Conservation (phyloP, 192 early-diverging fungal species). For the Coemansia reversa region DNA sequence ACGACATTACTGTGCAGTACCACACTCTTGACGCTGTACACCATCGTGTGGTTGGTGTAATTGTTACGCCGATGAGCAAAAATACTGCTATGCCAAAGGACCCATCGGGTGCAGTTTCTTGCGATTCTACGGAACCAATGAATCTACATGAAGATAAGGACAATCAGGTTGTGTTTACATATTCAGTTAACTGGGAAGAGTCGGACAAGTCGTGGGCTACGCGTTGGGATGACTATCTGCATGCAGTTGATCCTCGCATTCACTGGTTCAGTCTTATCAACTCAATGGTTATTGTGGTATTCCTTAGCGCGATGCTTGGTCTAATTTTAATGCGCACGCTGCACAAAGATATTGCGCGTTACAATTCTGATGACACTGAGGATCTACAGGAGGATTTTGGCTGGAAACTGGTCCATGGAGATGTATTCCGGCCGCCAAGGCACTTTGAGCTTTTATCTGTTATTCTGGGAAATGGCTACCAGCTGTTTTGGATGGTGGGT, state of each 20-base stretch:
- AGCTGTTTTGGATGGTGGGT: conserved; percentile 72
- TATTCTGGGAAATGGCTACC: conserved; percentile 81
- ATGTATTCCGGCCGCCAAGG: conserved; percentile 91
- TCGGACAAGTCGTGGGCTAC: conserved; percentile 75
- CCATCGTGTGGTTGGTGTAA: conserved; percentile 85
- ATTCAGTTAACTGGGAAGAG: conserved; percentile 61
- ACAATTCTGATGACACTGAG: conserved; percentile 71
- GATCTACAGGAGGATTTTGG: conserved; percentile 92
- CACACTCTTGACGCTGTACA: conserved; percentile 66
- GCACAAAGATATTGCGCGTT: conserved; percentile 90
- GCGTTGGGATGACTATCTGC: conserved; percentile 84
- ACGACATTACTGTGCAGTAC: conserved; percentile 79
- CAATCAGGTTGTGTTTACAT: conserved; percentile 62
- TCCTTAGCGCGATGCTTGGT: conserved; percentile 88
- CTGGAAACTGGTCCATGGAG: conserved; percentile 97
- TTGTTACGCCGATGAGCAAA: conserved; percentile 71
- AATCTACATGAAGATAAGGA: conserved; percentile 50
- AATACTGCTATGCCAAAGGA: conserved; percentile 33
- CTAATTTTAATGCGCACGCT: conserved; percentile 87
- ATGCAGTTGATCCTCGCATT: conserved; percentile 85
- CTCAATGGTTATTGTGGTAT: conserved; percentile 89
- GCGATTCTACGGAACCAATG: conserved; percentile 44
- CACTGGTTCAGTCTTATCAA: conserved; percentile 96
- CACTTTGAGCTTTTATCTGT: conserved; percentile 74
- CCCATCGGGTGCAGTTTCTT: conserved; percentile 22